phyloP scores from a whole-genome alignment of 345 rosid genomes.

The Hibiscus mutabilis region DNA sequence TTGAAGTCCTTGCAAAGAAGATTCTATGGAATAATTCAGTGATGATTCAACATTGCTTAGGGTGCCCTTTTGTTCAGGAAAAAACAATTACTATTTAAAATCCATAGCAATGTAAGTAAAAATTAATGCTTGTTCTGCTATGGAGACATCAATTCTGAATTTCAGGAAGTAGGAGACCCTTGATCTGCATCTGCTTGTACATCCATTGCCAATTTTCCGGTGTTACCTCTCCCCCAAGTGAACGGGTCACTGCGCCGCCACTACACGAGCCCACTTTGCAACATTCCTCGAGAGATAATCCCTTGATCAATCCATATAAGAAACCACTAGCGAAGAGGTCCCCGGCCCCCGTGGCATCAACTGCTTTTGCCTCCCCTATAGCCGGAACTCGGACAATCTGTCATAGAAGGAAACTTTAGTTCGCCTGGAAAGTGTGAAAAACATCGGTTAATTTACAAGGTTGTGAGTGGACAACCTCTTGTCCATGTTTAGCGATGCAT shows the following conservation, averaged over 20 bases:
- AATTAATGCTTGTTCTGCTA: no score
- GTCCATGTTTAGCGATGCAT: slow-evolving; percentile 85
- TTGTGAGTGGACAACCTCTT: slow-evolving; percentile 49
- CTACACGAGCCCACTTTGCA: slow-evolving; percentile 83
- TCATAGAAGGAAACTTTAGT: slow-evolving; percentile 7
- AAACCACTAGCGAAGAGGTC: slow-evolving; percentile 91
- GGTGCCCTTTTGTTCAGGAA: slow-evolving; percentile 12
- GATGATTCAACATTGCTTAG: slow-evolving; percentile 5
- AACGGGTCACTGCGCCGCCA: slow-evolving; percentile 80
- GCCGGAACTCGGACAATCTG: slow-evolving; percentile 78
- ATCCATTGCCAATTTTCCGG: slow-evolving; percentile 16
- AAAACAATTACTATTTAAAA: neutral
- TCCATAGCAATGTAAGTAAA: neutral
- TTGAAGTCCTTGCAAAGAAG: neutral
- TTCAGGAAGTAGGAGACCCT: no score
- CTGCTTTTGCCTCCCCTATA: slow-evolving; percentile 52
- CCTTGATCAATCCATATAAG: slow-evolving; percentile 73
- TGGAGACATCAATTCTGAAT: no score
- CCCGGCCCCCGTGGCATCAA: slow-evolving; percentile 93
- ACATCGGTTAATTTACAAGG: neutral
- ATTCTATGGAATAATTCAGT: slow-evolving; percentile 6
- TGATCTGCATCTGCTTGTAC: no score
- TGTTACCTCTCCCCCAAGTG: slow-evolving; percentile 95
- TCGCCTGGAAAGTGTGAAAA: neutral
- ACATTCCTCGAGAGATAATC: slow-evolving; percentile 70